Evolutionary conservation across 768 basidiomycete species (phyloP).

Genomic region (Leccinellum luteum): DNA sequence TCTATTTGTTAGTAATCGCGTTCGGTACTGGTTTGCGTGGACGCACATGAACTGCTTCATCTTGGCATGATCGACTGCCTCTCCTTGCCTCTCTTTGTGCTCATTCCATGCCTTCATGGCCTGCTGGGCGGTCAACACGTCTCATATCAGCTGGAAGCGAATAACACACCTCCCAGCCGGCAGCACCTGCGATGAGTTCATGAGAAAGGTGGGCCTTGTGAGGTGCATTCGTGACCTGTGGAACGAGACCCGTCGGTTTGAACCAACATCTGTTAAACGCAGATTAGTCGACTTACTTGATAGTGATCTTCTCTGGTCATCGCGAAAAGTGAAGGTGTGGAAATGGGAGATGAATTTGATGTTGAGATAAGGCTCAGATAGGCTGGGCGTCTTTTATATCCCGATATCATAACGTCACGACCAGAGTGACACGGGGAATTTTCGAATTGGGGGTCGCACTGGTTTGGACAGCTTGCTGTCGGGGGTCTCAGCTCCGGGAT

Average conservation of each 20-base stretch:
- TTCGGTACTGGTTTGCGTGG: conserved; percentile 22
- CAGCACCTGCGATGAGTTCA: conserved; percentile 66
- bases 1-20: neutral
- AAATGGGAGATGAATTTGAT: neutral
- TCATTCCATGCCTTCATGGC: conserved; percentile 64
- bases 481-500: neutral
- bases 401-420: neutral
- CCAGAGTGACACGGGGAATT: neutral
- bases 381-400: conserved; percentile 14
- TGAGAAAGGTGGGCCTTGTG: conserved; percentile 63
- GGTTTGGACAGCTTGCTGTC: conserved; percentile 1
- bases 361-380: conserved; percentile 11
- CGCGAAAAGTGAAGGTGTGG: neutral
- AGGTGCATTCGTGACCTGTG: conserved; percentile 44
- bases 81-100: conserved; percentile 49
- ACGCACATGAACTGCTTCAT: conserved; percentile 51
- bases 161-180: conserved; percentile 53
- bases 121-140: conserved; percentile 29
- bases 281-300: conserved; percentile 12
- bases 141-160: neutral
- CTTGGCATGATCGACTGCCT: conserved; percentile 46
- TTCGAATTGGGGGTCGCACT: neutral
- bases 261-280: neutral
- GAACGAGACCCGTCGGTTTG: neutral
- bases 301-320: conserved; percentile 20